A percentile compares a stretch with the other conserved stretches of the same genome.
phyloP scores from a whole-genome alignment of 2,329 filamentous ascomycete genomes.

The Hysterium pulicare region DNA sequence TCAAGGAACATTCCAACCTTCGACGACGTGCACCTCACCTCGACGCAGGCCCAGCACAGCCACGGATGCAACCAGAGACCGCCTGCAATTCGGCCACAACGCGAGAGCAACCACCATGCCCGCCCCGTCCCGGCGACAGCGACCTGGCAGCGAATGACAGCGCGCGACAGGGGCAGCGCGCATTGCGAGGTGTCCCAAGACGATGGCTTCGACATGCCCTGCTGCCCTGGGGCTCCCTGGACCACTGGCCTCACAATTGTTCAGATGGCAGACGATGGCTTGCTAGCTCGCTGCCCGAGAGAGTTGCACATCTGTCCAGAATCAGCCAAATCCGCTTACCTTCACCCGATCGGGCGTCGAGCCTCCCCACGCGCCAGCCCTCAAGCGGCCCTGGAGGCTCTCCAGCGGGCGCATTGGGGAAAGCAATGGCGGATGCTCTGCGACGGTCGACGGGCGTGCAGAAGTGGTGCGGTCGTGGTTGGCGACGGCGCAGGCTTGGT shows the following conservation, averaged over 20 bases:
- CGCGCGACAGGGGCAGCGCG: constrained; percentile 2
- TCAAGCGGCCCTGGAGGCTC: constrained; percentile 4
- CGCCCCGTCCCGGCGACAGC: not conserved
- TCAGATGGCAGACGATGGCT: constrained; percentile 13
- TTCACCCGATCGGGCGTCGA: constrained; percentile 22
- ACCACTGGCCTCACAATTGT: constrained; percentile 18
- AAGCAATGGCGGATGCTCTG: constrained; percentile 12
- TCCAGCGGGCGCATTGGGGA: constrained; percentile 15
- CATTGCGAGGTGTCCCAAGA: constrained; percentile 14
- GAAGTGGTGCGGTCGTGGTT: constrained; percentile 13
- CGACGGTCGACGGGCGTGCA: constrained; percentile 12
- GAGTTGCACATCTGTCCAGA: constrained; percentile 13
- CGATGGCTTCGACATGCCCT: constrained; percentile 12
- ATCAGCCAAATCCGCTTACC: constrained; percentile 27
- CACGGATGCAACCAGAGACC: not conserved
- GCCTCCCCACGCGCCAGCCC: constrained; percentile 10
- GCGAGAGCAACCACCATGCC: not conserved
- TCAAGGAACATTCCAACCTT: constrained; percentile 1
- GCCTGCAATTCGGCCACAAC: constrained; percentile 4
- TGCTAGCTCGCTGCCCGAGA: not conserved
- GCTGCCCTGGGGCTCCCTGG: not conserved
- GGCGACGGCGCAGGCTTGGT: constrained; percentile 12
- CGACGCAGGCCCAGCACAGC: not conserved
- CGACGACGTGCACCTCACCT: not conserved
- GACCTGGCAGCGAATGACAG: not conserved